phyloP scores from a whole-genome alignment of 495 filamentous ascomycete genomes.

The Aspergillus campestris region DNA sequence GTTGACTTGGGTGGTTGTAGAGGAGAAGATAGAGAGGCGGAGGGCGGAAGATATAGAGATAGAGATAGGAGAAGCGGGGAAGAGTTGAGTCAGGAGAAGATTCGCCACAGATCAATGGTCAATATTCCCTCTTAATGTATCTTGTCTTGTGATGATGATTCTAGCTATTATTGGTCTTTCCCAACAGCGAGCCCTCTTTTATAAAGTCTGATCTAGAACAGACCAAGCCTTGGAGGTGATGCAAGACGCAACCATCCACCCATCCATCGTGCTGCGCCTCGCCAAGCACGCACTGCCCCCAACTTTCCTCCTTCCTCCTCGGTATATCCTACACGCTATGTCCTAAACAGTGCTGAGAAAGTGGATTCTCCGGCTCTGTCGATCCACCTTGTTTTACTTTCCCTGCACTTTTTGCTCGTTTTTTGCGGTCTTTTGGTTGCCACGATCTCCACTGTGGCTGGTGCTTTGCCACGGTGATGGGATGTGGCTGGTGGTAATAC shows the following conservation, averaged over 20 bases:
- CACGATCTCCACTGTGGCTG: constrained; percentile 6
- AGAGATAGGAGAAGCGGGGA: constrained; percentile 14
- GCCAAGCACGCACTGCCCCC: neutral
- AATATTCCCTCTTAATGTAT: no score
- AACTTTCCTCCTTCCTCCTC: neutral
- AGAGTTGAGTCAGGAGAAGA: constrained; percentile 1
- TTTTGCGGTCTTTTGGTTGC: constrained; percentile 1
- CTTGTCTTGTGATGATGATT: no score
- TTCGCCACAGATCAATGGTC: neutral
- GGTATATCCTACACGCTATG: no score
- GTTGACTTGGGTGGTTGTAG: constrained; percentile 32
- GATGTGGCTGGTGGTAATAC: neutral
- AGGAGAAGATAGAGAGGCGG: constrained; percentile 19
- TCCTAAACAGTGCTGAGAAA: no score
- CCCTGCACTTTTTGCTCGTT: neutral
- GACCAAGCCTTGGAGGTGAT: no score
- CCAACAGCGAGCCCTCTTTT: no score
- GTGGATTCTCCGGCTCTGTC: neutral
- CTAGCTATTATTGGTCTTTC: neutral
- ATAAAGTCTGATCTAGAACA: no score
- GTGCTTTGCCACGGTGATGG: neutral
- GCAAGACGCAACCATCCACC: no score
- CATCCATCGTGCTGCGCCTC: neutral
- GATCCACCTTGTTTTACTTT: neutral
- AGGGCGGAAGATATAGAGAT: constrained; percentile 4